phyloP scores from a whole-genome alignment of 768 basidiomycete genomes.

The Rhodotorula toruloides region DNA sequence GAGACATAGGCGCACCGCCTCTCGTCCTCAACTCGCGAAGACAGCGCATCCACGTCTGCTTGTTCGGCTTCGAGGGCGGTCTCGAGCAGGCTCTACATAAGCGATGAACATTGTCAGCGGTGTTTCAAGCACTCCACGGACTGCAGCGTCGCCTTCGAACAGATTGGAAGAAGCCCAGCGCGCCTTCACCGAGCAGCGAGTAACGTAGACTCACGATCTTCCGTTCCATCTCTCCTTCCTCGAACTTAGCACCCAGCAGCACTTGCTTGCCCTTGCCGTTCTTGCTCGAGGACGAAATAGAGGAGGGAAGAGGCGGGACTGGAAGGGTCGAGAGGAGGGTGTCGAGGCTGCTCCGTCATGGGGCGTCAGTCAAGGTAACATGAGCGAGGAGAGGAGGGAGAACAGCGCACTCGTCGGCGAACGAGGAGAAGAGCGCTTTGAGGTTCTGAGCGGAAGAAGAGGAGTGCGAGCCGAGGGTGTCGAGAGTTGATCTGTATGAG shows the following conservation, averaged over 20 bases:
- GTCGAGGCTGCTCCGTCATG: neutral
- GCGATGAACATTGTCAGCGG: neutral
- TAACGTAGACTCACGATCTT: no score
- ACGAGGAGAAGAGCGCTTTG: neutral
- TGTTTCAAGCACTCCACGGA: neutral
- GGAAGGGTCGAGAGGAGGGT: neutral
- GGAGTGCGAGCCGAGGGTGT: neutral
- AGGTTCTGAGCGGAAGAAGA: neutral
- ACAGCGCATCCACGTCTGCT: neutral
- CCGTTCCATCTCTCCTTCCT: no score
- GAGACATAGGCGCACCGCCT: neutral
- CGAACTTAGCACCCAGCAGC: neutral
- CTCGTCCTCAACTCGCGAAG: neutral
- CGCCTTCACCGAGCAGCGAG: no score
- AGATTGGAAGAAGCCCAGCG: no score
- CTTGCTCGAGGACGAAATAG: neutral
- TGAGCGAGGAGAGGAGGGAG: neutral
- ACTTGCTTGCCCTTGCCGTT: neutral
- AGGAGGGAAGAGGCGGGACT: neutral
- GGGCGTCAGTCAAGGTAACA: neutral
- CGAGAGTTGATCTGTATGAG: neutral
- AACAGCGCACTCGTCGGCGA: constrained; percentile 3
- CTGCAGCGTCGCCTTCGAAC: neutral
- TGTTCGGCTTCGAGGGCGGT: neutral
- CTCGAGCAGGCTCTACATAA: neutral